Evolutionary conservation across 805 yeast species (phyloP).

Genomic region (Saturnispora besseyi): DNA sequence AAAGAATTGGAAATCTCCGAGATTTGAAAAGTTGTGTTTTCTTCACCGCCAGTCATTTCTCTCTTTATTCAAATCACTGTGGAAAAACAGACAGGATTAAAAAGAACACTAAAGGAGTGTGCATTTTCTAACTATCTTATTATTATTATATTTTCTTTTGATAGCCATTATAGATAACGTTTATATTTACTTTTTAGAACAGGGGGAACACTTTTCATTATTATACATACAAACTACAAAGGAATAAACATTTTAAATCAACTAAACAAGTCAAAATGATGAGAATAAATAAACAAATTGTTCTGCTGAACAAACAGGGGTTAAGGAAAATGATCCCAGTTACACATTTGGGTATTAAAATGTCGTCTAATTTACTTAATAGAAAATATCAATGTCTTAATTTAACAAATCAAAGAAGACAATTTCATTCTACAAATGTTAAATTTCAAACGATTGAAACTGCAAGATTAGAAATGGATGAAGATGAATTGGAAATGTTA

Average conservation of each 20-base stretch:
- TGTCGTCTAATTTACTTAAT: neutral
- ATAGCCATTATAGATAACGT: neutral
- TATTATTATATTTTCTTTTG: neutral
- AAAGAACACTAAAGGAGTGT: neutral
- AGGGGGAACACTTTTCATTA: neutral
- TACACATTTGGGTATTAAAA: neutral
- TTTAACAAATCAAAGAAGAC: neutral
- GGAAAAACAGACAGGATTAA: neutral
- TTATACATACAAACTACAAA: neutral
- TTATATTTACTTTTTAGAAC: neutral
- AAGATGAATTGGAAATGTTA: constrained; percentile 35
- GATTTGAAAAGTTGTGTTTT: neutral
- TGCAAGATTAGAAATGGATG: constrained; percentile 23
- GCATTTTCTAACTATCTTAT: neutral
- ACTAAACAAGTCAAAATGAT: neutral
- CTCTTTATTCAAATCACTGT: neutral
- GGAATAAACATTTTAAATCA: neutral
- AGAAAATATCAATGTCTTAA: neutral
- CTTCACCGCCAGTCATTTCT: neutral
- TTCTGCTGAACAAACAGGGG: neutral
- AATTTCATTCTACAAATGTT: neutral
- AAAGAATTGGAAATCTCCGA: neutral
- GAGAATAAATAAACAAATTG: neutral
- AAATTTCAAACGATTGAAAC: constrained; percentile 18
- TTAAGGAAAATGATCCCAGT: neutral